Conservation (phyloP, 2,329 filamentous ascomycete species). For the Sclerotiophoma versabilis region DNA sequence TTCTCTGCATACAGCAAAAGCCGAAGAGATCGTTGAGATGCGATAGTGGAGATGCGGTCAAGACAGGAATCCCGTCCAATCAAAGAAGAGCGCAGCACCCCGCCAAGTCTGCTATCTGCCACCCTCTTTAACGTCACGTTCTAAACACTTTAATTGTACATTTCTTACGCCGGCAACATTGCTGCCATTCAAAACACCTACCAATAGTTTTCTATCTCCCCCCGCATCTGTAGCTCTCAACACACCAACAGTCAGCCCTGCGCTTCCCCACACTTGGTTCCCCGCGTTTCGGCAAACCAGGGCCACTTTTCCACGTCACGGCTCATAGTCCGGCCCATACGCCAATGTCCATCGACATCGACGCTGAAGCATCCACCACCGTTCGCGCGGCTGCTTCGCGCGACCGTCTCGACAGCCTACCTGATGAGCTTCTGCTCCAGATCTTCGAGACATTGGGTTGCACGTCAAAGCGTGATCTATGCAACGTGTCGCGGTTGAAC, state of each 20-base stretch:
- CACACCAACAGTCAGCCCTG: conserved; percentile 27
- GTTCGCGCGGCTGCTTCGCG: conserved; percentile 4
- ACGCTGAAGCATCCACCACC: background rate
- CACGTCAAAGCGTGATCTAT: conserved; percentile 36
- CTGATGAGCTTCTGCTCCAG: conserved; percentile 42
- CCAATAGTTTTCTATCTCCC: background rate
- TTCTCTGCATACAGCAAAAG: too few species aligned
- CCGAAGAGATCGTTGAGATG: background rate
- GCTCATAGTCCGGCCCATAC: background rate
- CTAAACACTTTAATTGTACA: background rate
- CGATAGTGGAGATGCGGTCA: background rate
- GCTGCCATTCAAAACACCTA: background rate
- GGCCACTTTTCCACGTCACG: conserved; percentile 15
- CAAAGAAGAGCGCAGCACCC: background rate
- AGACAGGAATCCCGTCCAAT: conserved; percentile 1
- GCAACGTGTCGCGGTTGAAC: conserved; percentile 40
- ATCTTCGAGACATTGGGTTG: conserved; percentile 38
- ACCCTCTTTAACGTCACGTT: conserved; percentile 1
- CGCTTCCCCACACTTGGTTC: conserved; percentile 9
- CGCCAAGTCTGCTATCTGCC: conserved; percentile 8
- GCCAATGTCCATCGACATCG: conserved; percentile 12
- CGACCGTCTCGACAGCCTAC: conserved; percentile 24
- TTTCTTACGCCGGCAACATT: background rate
- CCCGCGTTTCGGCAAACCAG: conserved; percentile 18
- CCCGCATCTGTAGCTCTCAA: conserved; percentile 13